These are phyloP conservation scores for Puccinia coronata DNA, from an alignment of 1,284 basidiomycete genomes.

Conservation along the genomic window DNA sequence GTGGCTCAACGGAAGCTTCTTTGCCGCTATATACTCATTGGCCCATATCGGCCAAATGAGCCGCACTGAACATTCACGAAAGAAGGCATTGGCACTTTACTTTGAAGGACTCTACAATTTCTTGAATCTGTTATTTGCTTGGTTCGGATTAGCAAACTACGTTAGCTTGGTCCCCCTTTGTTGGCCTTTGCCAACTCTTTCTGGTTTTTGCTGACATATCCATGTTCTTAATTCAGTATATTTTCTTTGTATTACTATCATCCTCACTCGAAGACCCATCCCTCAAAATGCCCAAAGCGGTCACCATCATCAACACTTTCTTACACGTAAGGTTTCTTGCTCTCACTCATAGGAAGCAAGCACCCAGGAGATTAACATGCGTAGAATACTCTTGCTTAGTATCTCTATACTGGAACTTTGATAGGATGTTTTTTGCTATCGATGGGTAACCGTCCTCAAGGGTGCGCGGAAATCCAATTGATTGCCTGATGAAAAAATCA, in stretches of 20 bases:
- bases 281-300: conserved; percentile 68
- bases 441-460: conserved; percentile 92
- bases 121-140: conserved; percentile 83
- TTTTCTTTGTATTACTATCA: conserved; percentile 90
- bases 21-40: conserved; percentile 70
- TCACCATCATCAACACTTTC: conserved; percentile 76
- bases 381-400: conserved; percentile 63
- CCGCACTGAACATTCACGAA: conserved; percentile 76
- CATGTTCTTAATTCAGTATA: conserved; percentile 64
- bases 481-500: neutral
- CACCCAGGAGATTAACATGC: neutral
- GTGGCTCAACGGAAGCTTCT: conserved; percentile 93
- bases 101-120: conserved; percentile 83
- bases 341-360: neutral
- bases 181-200: neutral
- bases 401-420: conserved; percentile 78
- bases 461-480: conserved; percentile 62
- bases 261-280: conserved; percentile 77
- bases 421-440: conserved; percentile 89
- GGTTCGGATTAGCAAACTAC: conserved; percentile 76
- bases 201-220: conserved; percentile 10
- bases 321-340: conserved; percentile 66
- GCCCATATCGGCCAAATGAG: conserved; percentile 78
- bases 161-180: conserved; percentile 58
- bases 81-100: conserved; percentile 74